Conservation (phyloP, 495 filamentous ascomycete species). For the Penicillium pancosmium region DNA sequence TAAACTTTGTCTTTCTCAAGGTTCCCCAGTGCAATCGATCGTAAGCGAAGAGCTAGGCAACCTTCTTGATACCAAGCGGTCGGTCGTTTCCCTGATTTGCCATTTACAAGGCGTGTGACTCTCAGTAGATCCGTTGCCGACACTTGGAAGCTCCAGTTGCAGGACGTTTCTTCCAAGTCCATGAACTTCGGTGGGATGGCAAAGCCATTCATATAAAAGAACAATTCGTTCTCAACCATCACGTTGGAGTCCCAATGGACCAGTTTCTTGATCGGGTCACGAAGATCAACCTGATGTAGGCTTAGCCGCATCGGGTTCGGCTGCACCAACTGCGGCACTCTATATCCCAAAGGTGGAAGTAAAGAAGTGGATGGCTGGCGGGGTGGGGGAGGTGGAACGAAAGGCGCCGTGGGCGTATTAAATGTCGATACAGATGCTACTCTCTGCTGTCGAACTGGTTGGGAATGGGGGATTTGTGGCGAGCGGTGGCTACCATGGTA, state of each 20-base stretch:
- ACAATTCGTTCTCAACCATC: conserved; percentile 29
- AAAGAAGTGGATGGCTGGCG: conserved; percentile 17
- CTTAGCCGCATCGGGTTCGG: conserved; percentile 47
- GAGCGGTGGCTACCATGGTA: neutral
- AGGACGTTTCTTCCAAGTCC: conserved; percentile 20
- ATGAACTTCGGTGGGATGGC: conserved; percentile 41
- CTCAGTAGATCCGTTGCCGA: conserved; percentile 16
- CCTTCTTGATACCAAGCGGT: conserved; percentile 30
- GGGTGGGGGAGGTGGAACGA: neutral
- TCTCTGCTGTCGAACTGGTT: neutral
- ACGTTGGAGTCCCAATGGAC: conserved; percentile 17
- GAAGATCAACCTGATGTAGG: conserved; percentile 60
- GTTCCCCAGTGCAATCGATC: conserved; percentile 40
- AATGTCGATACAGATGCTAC: neutral
- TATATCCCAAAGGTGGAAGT: conserved; percentile 33
- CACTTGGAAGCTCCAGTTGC: conserved; percentile 35
- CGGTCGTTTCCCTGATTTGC: conserved; percentile 11
- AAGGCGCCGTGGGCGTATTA: neutral
- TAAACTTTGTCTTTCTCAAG: conserved; percentile 26
- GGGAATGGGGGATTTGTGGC: neutral
- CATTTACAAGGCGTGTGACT: conserved; percentile 19
- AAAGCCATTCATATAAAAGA: conserved; percentile 51
- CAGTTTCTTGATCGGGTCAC: conserved; percentile 54
- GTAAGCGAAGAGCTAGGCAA: conserved; percentile 42
- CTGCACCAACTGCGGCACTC: conserved; percentile 41